A percentile compares a stretch with the other conserved stretches of the same genome.
Evolutionary conservation across 176 grass and related monocot species (phyloP).

Genomic region (Rhynchospora pubera): DNA sequence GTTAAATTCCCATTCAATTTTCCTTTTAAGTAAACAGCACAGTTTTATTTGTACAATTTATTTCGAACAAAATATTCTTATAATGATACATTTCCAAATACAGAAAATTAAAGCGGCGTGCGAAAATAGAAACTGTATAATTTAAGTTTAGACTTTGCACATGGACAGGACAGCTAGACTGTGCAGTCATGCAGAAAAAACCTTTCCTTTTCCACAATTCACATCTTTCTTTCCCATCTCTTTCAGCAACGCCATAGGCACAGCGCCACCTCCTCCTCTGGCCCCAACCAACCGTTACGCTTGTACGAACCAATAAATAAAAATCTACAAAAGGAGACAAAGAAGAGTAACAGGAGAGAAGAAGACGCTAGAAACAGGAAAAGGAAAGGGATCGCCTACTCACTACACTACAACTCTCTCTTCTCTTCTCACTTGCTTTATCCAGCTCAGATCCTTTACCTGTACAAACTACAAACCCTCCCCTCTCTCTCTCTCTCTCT

Average conservation of each 20-base stretch:
- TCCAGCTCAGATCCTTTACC: slow-evolving; percentile 17
- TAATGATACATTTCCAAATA: background rate
- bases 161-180: background rate
- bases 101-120: background rate
- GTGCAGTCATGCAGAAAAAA: background rate
- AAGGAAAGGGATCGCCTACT: slow-evolving; percentile 22
- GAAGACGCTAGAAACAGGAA: background rate
- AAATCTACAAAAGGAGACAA: background rate
- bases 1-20: background rate
- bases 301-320: background rate
- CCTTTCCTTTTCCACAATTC: background rate
- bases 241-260: slow-evolving; percentile 11
- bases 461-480: background rate
- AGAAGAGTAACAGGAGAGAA: background rate
- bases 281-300: slow-evolving; percentile 11
- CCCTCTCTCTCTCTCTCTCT: background rate
- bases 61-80: background rate
- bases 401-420: slow-evolving; percentile 17
- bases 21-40: background rate
- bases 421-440: background rate
- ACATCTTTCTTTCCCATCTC: background rate
- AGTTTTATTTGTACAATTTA: background rate
- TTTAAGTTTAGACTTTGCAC: background rate
- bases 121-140: background rate
- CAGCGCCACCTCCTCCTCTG: background rate